phyloP scores from a whole-genome alignment of 2,329 filamentous ascomycete genomes.

The Aspergillus intermedius region DNA sequence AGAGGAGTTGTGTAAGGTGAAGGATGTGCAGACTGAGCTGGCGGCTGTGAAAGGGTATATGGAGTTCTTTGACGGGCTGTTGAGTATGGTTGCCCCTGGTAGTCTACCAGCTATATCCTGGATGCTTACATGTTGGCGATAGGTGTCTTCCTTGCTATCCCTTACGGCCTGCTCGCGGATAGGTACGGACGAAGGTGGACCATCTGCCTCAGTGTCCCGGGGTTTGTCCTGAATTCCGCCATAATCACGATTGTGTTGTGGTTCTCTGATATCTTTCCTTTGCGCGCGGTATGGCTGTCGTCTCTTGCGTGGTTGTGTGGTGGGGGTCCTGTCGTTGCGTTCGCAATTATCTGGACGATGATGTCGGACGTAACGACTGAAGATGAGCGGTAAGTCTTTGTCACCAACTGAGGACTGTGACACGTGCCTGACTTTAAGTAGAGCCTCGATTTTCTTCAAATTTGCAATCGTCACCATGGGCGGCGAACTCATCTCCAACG shows the following conservation, averaged over 20 bases:
- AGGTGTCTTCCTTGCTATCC: conserved; percentile 43
- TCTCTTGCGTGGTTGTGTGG: conserved; percentile 41
- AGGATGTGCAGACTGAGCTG: conserved; percentile 43
- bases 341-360: conserved; percentile 46
- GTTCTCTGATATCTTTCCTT: conserved; percentile 36
- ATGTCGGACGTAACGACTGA: conserved; percentile 46
- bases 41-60: conserved; percentile 47
- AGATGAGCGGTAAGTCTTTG: conserved; percentile 31
- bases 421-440: conserved; percentile 9
- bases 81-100: conserved; percentile 18
- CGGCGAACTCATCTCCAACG: conserved; percentile 33
- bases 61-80: conserved; percentile 42
- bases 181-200: conserved; percentile 42
- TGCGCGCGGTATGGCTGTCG: conserved; percentile 45
- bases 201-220: conserved; percentile 37
- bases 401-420: conserved; percentile 15
- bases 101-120: not conserved
- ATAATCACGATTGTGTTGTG: conserved; percentile 29
- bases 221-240: conserved; percentile 31
- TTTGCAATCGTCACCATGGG: conserved; percentile 35
- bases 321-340: conserved; percentile 42
- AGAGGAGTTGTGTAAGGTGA: conserved; percentile 47
- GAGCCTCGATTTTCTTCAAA: conserved; percentile 36
- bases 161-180: conserved; percentile 46
- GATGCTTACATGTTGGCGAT: conserved; percentile 1